A percentile compares a stretch with the other conserved stretches of the same genome.
phyloP scores from a whole-genome alignment of 148 eudicot genomes.

The Fagopyrum homotropicum region DNA sequence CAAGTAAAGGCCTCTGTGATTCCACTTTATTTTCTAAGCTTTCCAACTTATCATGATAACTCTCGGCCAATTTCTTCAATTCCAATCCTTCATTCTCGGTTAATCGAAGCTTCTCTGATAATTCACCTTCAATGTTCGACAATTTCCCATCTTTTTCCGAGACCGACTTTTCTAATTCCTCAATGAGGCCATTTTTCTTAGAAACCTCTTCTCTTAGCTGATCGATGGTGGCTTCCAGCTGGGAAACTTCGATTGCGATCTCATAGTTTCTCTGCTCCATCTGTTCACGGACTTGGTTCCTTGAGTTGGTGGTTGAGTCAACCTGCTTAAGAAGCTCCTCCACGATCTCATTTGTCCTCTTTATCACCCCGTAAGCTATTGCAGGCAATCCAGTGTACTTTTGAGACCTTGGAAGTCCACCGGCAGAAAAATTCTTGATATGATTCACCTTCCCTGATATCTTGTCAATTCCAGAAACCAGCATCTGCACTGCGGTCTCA shows the following conservation, averaged over 20 bases:
- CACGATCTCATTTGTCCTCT: constrained; percentile 86
- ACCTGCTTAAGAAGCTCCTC: constrained; percentile 76
- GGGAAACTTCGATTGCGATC: constrained; percentile 93
- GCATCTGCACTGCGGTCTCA: constrained; percentile 71
- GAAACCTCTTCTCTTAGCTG: constrained; percentile 62
- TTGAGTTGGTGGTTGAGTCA: constrained; percentile 46
- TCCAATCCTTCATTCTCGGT: constrained; percentile 46
- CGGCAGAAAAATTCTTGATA: constrained; percentile 52
- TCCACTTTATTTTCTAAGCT: constrained; percentile 51
- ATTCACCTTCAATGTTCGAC: constrained; percentile 40
- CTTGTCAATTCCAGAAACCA: constrained; percentile 81
- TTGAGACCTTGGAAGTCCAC: constrained; percentile 77
- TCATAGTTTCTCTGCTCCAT: constrained; percentile 89
- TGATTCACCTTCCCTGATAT: constrained; percentile 70
- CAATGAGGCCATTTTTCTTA: constrained; percentile 41
- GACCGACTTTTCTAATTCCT: constrained; percentile 46
- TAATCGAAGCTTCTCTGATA: constrained; percentile 34
- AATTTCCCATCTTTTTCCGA: constrained; percentile 59
- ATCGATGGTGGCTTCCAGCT: constrained; percentile 79
- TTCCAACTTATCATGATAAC: constrained; percentile 43
- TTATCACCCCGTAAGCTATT: constrained; percentile 83
- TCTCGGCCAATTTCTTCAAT: constrained; percentile 47
- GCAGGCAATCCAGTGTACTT: constrained; percentile 88
- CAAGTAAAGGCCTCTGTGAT: constrained; percentile 59
- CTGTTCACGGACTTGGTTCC: constrained; percentile 69